Evolutionary conservation across 768 basidiomycete genomes (phyloP).

Genomic region (Calocybe indica): DNA sequence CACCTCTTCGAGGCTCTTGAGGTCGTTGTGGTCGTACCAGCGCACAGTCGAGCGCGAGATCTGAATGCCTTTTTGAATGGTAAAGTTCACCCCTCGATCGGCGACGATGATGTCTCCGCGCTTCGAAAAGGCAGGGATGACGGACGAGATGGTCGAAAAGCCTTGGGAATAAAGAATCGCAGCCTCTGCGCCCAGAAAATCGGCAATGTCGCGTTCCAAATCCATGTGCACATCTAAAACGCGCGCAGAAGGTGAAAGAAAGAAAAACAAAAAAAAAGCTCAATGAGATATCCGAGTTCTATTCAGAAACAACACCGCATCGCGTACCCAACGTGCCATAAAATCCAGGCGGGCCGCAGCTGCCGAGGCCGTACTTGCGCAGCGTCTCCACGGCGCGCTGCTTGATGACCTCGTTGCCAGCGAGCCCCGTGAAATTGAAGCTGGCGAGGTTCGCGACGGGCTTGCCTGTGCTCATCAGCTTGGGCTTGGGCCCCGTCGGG

Average conservation of each 20-base stretch:
- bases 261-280: conserved; percentile 1
- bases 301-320: background rate
- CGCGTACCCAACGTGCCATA: conserved; percentile 89
- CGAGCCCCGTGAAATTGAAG: conserved; percentile 87
- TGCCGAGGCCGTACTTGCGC: conserved; percentile 86
- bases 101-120: conserved; percentile 98
- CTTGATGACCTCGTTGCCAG: conserved; percentile 85
- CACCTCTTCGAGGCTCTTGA: conserved; percentile 85
- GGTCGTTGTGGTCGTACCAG: conserved; percentile 96
- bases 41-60: conserved; percentile 87
- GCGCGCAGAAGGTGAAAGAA: background rate
- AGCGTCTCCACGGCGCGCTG: conserved; percentile 79
- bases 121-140: conserved; percentile 97
- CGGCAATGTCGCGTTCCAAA: conserved; percentile 83
- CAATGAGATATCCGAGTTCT: conserved; percentile 4
- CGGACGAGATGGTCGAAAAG: conserved; percentile 87
- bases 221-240: conserved; percentile 82
- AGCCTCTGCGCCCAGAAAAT: conserved; percentile 85
- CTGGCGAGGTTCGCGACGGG: conserved; percentile 80
- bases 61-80: conserved; percentile 93
- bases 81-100: conserved; percentile 93
- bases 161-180: conserved; percentile 93
- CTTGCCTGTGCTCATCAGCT: conserved; percentile 65
- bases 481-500: conserved; percentile 78
- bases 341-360: conserved; percentile 95